These are phyloP conservation scores for Colletotrichum lini DNA, from an alignment of 2,329 filamentous ascomycete species.

Conservation along the genomic window DNA sequence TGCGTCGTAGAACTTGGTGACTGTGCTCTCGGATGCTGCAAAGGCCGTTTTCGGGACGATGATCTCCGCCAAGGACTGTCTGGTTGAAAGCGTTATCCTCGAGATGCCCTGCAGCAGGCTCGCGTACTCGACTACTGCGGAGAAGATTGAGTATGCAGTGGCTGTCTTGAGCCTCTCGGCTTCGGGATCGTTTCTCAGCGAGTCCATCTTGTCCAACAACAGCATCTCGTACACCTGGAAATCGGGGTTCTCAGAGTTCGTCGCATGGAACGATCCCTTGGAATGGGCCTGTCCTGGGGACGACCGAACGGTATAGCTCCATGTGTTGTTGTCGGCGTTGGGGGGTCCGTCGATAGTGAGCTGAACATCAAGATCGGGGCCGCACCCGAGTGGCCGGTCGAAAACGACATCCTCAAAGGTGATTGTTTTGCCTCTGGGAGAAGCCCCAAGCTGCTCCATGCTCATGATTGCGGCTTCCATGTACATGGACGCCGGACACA, in stretches of 20 bases:
- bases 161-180: background rate
- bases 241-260: background rate
- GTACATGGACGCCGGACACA: conserved; percentile 46
- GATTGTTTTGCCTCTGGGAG: conserved; percentile 2
- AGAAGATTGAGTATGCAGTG: background rate
- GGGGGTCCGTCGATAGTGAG: background rate
- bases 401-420: background rate
- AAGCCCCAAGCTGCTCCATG: conserved; percentile 32
- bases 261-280: background rate
- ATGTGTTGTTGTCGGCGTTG: background rate
- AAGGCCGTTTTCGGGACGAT: background rate
- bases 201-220: background rate
- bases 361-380: background rate
- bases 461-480: conserved; percentile 44
- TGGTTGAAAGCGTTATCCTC: background rate
- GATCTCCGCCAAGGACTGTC: background rate
- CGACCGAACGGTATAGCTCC: background rate
- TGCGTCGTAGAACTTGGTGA: conserved; percentile 42
- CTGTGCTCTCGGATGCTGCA: conserved; percentile 34
- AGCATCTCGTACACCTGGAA: background rate
- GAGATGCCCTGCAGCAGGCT: background rate
- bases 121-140: background rate
- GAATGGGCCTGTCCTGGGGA: background rate
- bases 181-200: background rate
- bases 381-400: background rate